Evolutionary conservation across 2,329 filamentous ascomycete genomes (phyloP).

Genomic region (Periglandula ipomoeae): DNA sequence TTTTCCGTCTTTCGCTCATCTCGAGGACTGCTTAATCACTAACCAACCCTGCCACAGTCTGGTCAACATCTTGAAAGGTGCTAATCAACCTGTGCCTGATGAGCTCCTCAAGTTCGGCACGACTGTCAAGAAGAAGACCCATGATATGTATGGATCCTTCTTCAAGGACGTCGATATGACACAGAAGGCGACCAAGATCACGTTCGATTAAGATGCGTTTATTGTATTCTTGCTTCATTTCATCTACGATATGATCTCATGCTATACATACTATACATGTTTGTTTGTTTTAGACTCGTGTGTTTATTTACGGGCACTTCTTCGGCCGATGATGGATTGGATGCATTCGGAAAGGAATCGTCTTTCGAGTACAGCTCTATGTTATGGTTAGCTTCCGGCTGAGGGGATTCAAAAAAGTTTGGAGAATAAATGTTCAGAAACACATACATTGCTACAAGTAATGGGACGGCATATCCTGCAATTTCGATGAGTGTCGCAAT

Average conservation of each 20-base stretch:
- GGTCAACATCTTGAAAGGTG: constrained; percentile 91
- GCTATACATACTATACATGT: constrained; percentile 3
- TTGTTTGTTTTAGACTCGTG: no score
- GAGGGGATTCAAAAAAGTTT: constrained; percentile 10
- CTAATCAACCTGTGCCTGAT: constrained; percentile 83
- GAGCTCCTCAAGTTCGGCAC: constrained; percentile 91
- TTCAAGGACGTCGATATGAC: constrained; percentile 82
- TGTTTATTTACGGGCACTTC: constrained; percentile 22
- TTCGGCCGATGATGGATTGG: constrained; percentile 29
- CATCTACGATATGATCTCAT: not conserved
- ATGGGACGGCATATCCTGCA: constrained; percentile 39
- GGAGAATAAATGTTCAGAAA: constrained; percentile 4
- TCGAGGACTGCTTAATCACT: not conserved
- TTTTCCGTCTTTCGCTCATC: constrained; percentile 18
- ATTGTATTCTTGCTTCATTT: not conserved
- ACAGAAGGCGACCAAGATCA: constrained; percentile 85
- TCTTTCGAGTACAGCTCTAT: constrained; percentile 45
- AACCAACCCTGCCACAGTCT: constrained; percentile 41
- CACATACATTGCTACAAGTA: constrained; percentile 53
- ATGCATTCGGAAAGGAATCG: constrained; percentile 43
- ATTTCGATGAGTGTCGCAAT: constrained; percentile 35
- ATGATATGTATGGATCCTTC: constrained; percentile 91
- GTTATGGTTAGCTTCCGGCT: constrained; percentile 12
- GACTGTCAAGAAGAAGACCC: constrained; percentile 97
- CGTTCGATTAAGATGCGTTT: constrained; percentile 55